Base-by-base conservation (phyloP, 495 filamentous ascomycete species). In the Neurospora tetraspora region DNA sequence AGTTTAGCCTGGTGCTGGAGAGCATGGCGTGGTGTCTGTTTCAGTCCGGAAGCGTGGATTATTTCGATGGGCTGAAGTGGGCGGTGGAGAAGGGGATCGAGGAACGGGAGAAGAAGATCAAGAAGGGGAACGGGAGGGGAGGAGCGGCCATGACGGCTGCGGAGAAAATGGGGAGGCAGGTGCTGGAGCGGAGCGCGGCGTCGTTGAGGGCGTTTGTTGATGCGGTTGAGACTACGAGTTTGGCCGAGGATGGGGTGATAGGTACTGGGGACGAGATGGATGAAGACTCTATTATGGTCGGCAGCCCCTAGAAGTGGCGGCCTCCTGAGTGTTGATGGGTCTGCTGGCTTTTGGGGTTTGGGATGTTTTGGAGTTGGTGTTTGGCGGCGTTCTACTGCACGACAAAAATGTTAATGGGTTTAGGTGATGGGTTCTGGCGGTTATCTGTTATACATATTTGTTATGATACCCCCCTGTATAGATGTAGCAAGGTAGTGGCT, bases 1-100 rank as follows among this genome's bases (percentile, higher is more conserved):
- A 94, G 80, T 84, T 97, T 39, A 91, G 91, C 5, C 81, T 97
- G 4, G 77, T 93, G 69, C 79, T 97, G 1, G 95, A 99, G 80
- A 85, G 85, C 0, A 78, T 96, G 71, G 74, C 95, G 70, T 85
- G 90, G 61, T 80, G 91, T 5, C 77, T 94, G n/a, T 82, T 83
- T 74, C 74, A 71, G 34, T 34, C 34, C 37, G 83, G 85, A 2
- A 76, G 79, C 0, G 72, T 91, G 9, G 77, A 75, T 27, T 81
- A 87, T 65, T 87, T 85, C 18, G 74, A 78, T 0, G 76, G 74
- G 5, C 76, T 96, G 31, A 79, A 83, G 18, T 72, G 76, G 2
- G 87, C 89, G 0, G 85, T 93, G 18, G 82, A 90, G 73, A 78
- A 74, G 71, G 94, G 94, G 1, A 91, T 95, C 59, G 70, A 74